phyloP scores from a whole-genome alignment of 2,329 filamentous ascomycete species.

The Fusarium devonianum region DNA sequence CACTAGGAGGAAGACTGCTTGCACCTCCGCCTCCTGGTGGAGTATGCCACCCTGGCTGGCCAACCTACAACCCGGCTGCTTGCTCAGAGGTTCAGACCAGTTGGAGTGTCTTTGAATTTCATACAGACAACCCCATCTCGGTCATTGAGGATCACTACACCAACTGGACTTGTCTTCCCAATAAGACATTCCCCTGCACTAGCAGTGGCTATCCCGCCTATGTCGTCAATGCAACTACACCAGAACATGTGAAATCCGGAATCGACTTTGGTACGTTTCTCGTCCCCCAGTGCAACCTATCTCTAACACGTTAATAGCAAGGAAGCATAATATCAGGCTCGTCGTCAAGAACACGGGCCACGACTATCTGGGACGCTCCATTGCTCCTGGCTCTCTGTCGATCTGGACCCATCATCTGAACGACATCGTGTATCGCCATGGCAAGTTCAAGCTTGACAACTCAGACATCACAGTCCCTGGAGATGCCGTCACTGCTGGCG shows the following conservation, averaged over 20 bases:
- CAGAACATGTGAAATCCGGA: conserved; percentile 44
- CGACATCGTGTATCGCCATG: conserved; percentile 47
- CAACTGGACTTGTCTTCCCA: conserved; percentile 60
- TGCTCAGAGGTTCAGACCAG: conserved; percentile 42
- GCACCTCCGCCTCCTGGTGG: conserved; percentile 49
- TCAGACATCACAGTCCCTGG: conserved; percentile 52
- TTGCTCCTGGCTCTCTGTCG: conserved; percentile 59
- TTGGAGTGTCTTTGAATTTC: conserved; percentile 43
- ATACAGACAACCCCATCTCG: conserved; percentile 43
- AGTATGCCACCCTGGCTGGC: conserved; percentile 42
- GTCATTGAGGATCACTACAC: conserved; percentile 52
- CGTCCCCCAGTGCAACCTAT: accelerated
- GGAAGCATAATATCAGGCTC: conserved; percentile 52
- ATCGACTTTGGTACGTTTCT: conserved; percentile 52
- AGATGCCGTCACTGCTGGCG: conserved; percentile 59
- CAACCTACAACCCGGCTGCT: conserved; percentile 34
- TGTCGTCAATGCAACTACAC: conserved; percentile 47
- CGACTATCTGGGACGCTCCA: conserved; percentile 55
- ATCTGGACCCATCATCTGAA: conserved; percentile 62
- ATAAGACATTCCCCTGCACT: conserved; percentile 46
- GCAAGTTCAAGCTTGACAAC: conserved; percentile 52
- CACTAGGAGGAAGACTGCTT: conserved; percentile 53
- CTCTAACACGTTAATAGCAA: conserved; percentile 41
- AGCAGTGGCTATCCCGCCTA: conserved; percentile 46
- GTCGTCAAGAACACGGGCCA: conserved; percentile 52